Evolutionary conservation across 1,284 basidiomycete genomes (phyloP), one percentile per base, ranked within the genome.

Genomic region (Ustilago esculenta): DNA sequence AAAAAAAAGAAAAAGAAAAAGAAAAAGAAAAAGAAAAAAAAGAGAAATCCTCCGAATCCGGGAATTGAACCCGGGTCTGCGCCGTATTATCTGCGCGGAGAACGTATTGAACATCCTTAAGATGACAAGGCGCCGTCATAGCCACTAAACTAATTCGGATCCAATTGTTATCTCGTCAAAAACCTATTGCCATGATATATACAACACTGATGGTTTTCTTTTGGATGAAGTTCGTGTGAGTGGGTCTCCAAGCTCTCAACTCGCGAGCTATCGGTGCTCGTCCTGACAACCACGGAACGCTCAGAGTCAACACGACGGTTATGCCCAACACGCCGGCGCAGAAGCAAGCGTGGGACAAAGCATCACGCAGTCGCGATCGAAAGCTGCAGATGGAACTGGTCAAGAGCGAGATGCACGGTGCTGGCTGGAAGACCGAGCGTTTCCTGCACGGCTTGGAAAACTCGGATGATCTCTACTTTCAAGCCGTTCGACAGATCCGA

Each of bases 101-200:
- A 66, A 57, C 35, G 23, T 49, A 21, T 32, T 52, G 44, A 40
- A n/a, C 40, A 37, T 44, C 34, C 35, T 34, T n/a, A 34, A 46
- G 41, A 59, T 71, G 68, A 71, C 68, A 71, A 71, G 68, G 68
- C 58, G 68, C 68, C 68, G 68, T 71, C 68, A 71, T 71, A 71
- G 68, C 68, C 68, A 71, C 68, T 71, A 71, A 71, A 71, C 68
- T 71, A 71, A 71, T 70, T 70, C 67, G 67, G 67, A 70, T 34
- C 42, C 42, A 34, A 15, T 67, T 47, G n/a, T 18, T 44, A 43
- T 33, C 1, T 9, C 4, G 12, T 2, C 6, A 11, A 1, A 0
- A 0, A 1, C 0, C 2, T 15, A 5, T 9, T 51, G 47, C 20
- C 1, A 33, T 23, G 11, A 58, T 58, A 47, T 42, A 44, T n/a